These are phyloP conservation scores for Leptographium lundbergii DNA, from an alignment of 2,329 filamentous ascomycete species.

Conservation along the genomic window DNA sequence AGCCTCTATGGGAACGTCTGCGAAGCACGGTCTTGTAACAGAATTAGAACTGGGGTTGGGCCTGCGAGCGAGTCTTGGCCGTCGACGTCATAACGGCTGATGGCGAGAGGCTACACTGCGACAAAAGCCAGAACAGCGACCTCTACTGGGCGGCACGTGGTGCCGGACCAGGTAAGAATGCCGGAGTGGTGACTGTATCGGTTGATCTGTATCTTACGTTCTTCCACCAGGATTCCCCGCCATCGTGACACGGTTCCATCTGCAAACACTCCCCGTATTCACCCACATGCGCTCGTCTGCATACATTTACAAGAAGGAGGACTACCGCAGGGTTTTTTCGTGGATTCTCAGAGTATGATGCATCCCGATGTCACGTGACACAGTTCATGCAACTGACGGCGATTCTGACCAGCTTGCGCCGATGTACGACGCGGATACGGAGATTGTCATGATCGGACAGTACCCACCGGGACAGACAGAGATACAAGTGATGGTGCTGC, in stretches of 20 bases:
- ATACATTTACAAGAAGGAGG: constrained; percentile 33
- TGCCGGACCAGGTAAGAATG: constrained; percentile 25
- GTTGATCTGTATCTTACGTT: background rate
- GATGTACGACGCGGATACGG: constrained; percentile 23
- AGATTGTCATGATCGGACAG: constrained; percentile 26
- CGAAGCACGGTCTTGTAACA: constrained; percentile 9
- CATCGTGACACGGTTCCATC: constrained; percentile 36
- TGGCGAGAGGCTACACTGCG: constrained; percentile 23
- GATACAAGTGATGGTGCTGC: constrained; percentile 22
- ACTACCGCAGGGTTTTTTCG: constrained; percentile 24
- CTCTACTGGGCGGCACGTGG: constrained; percentile 37
- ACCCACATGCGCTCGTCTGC: constrained; percentile 5
- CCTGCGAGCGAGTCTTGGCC: constrained; percentile 31
- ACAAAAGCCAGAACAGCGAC: constrained; percentile 26
- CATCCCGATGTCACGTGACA: background rate
- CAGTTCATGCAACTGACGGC: background rate
- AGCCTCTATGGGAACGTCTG: background rate
- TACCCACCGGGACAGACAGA: constrained; percentile 19
- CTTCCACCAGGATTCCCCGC: constrained; percentile 31
- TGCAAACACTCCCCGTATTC: constrained; percentile 22
- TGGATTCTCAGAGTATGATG: constrained; percentile 2
- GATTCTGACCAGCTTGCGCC: constrained; percentile 14
- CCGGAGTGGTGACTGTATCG: background rate
- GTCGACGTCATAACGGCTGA: constrained; percentile 36
- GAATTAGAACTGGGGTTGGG: constrained; percentile 38